Conservation (phyloP, 1,284 basidiomycete genomes). For the Sporisorium exsertum region DNA sequence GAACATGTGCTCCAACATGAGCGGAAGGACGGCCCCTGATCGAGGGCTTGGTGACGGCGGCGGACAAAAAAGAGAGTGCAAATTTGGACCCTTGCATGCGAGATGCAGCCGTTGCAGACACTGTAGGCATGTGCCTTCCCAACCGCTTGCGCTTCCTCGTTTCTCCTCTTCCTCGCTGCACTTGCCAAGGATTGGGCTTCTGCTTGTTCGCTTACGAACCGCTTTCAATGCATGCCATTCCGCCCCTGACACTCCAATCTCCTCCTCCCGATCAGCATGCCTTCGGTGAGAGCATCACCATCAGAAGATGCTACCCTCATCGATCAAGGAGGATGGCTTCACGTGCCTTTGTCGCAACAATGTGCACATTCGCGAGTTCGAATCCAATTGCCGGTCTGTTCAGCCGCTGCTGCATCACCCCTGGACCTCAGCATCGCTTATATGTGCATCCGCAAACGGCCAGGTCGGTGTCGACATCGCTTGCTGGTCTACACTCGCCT, state of each 20-base stretch:
- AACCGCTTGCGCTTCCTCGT: background rate
- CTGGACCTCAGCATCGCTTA: background rate
- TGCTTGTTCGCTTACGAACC: constrained; percentile 3
- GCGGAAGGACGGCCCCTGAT: no score
- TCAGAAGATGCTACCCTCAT: background rate
- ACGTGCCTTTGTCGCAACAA: background rate
- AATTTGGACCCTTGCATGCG: constrained; percentile 12
- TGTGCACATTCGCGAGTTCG: no score
- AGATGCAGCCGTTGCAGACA: background rate
- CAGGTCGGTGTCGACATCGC: no score
- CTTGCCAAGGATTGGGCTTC: background rate
- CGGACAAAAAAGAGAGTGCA: background rate
- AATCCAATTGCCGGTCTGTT: background rate
- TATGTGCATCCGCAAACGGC: background rate
- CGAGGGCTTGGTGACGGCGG: no score
- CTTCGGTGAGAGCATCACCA: background rate
- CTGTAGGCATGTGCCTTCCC: constrained; percentile 5
- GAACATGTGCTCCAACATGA: background rate
- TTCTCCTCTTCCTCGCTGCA: background rate
- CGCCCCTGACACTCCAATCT: constrained; percentile 4
- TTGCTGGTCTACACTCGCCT: background rate
- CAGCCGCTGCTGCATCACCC: constrained; percentile 1
- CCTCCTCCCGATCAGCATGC: background rate
- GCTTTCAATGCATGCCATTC: constrained; percentile 12
- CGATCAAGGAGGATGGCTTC: background rate